A percentile compares a stretch with the other conserved stretches of the same genome.
phyloP scores from a whole-genome alignment of 1,284 basidiomycete species.

The Veloporphyrellus conicus region DNA sequence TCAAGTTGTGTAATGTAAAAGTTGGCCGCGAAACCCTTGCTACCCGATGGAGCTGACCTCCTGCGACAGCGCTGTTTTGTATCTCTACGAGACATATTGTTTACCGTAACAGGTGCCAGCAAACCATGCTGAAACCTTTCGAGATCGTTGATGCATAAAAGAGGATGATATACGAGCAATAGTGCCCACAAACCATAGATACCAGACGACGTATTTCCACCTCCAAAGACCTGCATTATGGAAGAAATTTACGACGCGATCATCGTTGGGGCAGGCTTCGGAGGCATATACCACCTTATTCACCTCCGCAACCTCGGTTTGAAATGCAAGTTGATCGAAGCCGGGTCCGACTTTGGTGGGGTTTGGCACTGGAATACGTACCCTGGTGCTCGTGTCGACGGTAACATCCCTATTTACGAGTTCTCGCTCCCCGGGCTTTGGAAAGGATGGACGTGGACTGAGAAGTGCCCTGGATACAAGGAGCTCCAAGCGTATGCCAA shows the following conservation, averaged over 20 bases:
- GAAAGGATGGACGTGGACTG: constrained; percentile 22
- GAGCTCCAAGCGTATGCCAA: constrained; percentile 13
- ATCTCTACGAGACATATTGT: no score
- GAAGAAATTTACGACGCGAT: constrained; percentile 14
- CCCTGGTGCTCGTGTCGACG: constrained; percentile 19
- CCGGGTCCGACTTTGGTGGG: constrained; percentile 18
- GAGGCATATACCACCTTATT: constrained; percentile 15
- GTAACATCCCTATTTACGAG: constrained; percentile 16
- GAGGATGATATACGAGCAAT: no score
- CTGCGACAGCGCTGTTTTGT: no score
- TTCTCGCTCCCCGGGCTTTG: constrained; percentile 16
- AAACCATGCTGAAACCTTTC: no score
- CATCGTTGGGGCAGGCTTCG: constrained; percentile 19
- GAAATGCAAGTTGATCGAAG: constrained; percentile 13
- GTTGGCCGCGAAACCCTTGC: no score
- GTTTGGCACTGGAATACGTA: constrained; percentile 22
- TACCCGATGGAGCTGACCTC: no score
- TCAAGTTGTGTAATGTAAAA: no score
- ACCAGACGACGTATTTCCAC: no score
- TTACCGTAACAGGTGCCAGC: no score
- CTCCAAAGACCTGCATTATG: not conserved
- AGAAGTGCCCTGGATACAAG: constrained; percentile 14
- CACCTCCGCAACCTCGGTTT: constrained; percentile 14
- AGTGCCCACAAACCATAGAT: no score
- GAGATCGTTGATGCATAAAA: no score